These are phyloP conservation scores for Fraxinus albicans DNA, from an alignment of 305 asterid genomes.

Conservation along the genomic window DNA sequence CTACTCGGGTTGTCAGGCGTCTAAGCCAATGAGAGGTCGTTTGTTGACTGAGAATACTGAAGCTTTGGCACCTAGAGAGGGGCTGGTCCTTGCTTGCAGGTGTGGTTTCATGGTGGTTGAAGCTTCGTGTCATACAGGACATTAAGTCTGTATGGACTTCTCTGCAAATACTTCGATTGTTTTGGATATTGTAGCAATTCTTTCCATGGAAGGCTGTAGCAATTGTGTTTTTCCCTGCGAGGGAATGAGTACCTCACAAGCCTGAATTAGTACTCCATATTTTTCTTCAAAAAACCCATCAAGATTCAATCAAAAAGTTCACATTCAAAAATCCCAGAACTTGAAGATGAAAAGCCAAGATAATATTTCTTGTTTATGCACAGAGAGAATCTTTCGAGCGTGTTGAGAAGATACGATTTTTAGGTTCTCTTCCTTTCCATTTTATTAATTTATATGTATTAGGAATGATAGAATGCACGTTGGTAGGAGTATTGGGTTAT, in stretches of 20 bases:
- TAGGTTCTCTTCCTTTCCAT: no score
- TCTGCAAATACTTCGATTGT: neutral
- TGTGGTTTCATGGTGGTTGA: neutral
- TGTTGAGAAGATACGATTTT: neutral
- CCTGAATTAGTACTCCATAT: no score
- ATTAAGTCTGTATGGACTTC: neutral
- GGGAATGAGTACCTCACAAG: no score
- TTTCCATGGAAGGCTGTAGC: neutral
- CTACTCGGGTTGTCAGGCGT: neutral
- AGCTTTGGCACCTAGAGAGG: neutral
- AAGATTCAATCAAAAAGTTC: no score
- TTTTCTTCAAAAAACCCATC: no score
- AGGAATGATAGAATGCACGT: no score
- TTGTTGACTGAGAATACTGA: neutral
- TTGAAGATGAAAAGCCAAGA: no score
- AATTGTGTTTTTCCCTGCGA: neutral
- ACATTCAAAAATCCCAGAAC: no score
- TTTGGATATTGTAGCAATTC: neutral
- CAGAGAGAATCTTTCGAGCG: no score
- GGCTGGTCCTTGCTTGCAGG: neutral
- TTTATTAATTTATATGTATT: no score
- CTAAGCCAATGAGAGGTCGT: neutral
- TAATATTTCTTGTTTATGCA: neutral
- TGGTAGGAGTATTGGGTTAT: neutral
- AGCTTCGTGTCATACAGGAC: neutral